These are phyloP conservation scores for Colletotrichum simmondsii DNA, from an alignment of 2,329 filamentous ascomycete genomes.

Conservation along the genomic window DNA sequence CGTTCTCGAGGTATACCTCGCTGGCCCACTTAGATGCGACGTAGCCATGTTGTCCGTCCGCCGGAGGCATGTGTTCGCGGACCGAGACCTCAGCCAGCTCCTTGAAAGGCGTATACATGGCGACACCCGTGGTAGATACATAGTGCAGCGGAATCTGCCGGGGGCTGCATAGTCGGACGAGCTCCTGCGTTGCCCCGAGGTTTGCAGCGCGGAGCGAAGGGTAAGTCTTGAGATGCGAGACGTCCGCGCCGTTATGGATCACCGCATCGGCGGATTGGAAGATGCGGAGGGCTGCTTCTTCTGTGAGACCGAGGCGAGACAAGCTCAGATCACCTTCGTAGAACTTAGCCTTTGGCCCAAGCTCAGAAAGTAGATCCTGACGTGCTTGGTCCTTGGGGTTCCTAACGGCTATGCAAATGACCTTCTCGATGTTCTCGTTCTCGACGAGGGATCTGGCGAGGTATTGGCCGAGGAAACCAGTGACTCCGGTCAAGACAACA, in stretches of 20 bases:
- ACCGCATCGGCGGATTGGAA: constrained; percentile 51
- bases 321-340: constrained; percentile 47
- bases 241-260: constrained; percentile 59
- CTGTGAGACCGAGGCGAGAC: constrained; percentile 50
- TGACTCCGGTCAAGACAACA: constrained; percentile 34
- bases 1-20: constrained; percentile 44
- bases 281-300: constrained; percentile 10
- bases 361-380: neutral
- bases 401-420: constrained; percentile 32
- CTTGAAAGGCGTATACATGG: constrained; percentile 9
- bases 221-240: constrained; percentile 46
- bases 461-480: constrained; percentile 36
- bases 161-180: constrained; percentile 38
- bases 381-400: neutral
- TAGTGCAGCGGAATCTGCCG: constrained; percentile 48
- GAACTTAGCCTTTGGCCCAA: neutral
- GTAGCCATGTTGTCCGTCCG: constrained; percentile 44
- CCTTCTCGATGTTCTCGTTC: constrained; percentile 22
- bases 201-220: constrained; percentile 41
- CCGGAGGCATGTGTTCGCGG: constrained; percentile 4
- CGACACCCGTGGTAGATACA: constrained; percentile 45
- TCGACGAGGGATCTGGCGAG: constrained; percentile 29
- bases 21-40: constrained; percentile 46
- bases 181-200: constrained; percentile 41
- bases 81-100: constrained; percentile 29